Conservation (phyloP, 2,329 filamentous ascomycete genomes). For the Stenocarpella maydis region DNA sequence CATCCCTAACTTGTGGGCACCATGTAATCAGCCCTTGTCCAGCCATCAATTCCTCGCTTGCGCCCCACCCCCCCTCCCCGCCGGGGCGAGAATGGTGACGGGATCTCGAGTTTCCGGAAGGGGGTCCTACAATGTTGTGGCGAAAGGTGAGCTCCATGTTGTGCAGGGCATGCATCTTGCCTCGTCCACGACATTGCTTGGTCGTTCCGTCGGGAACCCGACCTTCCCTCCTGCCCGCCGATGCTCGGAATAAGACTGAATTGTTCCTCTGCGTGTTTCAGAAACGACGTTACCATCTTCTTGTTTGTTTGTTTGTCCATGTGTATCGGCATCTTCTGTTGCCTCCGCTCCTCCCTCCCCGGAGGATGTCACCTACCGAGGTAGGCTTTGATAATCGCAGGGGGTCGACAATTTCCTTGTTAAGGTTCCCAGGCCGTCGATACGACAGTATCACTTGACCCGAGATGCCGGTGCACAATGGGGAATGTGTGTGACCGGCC, state of each 20-base stretch:
- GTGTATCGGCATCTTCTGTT: background rate
- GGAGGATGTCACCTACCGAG: background rate
- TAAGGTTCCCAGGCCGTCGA: constrained; percentile 15
- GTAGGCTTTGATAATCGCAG: background rate
- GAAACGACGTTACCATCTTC: background rate
- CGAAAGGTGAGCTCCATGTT: background rate
- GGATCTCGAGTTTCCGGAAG: constrained; percentile 13
- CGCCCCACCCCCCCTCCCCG: no score
- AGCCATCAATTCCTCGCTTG: no score
- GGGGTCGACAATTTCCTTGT: background rate
- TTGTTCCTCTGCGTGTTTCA: background rate
- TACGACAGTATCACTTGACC: constrained; percentile 27
- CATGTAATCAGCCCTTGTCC: background rate
- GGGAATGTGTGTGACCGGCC: constrained; percentile 7
- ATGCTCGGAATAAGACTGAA: background rate
- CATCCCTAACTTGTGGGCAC: background rate
- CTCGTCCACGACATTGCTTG: background rate
- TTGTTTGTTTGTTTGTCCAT: background rate
- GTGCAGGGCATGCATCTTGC: constrained; percentile 12
- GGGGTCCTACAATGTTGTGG: no score
- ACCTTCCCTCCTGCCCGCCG: background rate
- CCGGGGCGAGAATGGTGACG: background rate
- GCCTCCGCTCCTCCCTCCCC: background rate
- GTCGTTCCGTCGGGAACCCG: background rate
- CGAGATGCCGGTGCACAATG: constrained; percentile 21